Percentiles rank a stretch among this genome's conserved stretches.
Evolutionary conservation across 1,139 yeast genomes (phyloP).

Genomic region (Yamadazyma friedrichii): DNA sequence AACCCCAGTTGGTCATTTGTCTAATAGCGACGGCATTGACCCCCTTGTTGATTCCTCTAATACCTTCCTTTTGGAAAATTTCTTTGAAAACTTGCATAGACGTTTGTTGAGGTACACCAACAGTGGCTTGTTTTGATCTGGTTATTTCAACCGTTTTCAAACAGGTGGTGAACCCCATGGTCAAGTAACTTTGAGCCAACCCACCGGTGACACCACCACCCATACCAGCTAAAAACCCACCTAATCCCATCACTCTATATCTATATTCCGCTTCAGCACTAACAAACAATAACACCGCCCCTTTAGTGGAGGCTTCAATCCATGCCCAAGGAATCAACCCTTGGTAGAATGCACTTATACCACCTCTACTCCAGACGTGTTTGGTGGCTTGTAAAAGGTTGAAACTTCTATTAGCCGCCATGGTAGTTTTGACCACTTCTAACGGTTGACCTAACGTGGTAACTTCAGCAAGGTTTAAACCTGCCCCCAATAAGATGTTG

Average conservation of each 20-base stretch:
- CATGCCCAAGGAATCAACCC: constrained; percentile 99
- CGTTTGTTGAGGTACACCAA: constrained; percentile 66
- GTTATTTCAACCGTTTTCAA: constrained; percentile 98
- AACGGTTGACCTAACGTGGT: constrained; percentile 95
- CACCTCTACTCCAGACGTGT: constrained; percentile 92
- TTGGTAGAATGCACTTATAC: constrained; percentile 86
- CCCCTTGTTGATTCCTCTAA: constrained; percentile 93
- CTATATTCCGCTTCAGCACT: constrained; percentile 89
- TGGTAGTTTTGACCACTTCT: constrained; percentile 93
- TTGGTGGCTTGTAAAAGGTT: constrained; percentile 65
- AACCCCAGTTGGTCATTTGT: constrained; percentile 99
- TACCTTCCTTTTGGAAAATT: constrained; percentile 81
- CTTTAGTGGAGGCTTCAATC: constrained; percentile 99
- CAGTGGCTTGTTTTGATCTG: constrained; percentile 72
- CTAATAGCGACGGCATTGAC: constrained; percentile 99
- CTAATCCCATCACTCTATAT: constrained; percentile 61
- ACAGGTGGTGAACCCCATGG: constrained; percentile 97
- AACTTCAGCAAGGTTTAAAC: constrained; percentile 86
- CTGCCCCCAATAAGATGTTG: constrained; percentile 91
- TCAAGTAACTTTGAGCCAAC: constrained; percentile 89
- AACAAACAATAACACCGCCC: constrained; percentile 93
- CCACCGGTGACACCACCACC: constrained; percentile 96
- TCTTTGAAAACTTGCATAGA: constrained; percentile 85
- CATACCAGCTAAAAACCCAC: constrained; percentile 81
- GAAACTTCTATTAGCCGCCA: constrained; percentile 91